Conservation (phyloP, 2,329 filamentous ascomycete species). For the Neospermospora avenae region DNA sequence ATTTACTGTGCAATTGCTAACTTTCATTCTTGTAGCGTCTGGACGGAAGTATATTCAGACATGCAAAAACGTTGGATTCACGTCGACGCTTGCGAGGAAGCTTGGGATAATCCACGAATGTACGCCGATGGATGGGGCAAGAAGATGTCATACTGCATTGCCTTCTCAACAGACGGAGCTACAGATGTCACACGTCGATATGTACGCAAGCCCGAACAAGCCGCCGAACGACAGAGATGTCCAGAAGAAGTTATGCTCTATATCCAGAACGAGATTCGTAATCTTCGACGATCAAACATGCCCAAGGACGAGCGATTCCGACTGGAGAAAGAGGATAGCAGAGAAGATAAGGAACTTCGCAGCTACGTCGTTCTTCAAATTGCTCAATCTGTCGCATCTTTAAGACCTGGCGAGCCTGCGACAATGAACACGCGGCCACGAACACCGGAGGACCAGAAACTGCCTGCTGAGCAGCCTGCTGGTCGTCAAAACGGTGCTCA, state of each 20-base stretch:
- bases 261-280: slow-evolving; percentile 88
- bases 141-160: slow-evolving; percentile 95
- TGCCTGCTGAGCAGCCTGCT: slow-evolving; percentile 56
- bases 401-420: slow-evolving; percentile 26
- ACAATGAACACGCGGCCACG: slow-evolving; percentile 14
- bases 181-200: slow-evolving; percentile 65
- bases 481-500: slow-evolving; percentile 48
- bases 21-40: slow-evolving; percentile 51
- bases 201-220: slow-evolving; percentile 68
- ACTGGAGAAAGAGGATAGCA: slow-evolving; percentile 75
- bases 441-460: slow-evolving; percentile 52
- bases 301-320: slow-evolving; percentile 80
- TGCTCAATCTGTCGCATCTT: slow-evolving; percentile 57
- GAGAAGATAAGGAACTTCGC: slow-evolving; percentile 72
- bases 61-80: slow-evolving; percentile 95
- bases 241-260: slow-evolving; percentile 88
- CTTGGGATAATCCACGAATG: slow-evolving; percentile 89
- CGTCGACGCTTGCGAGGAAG: slow-evolving; percentile 89
- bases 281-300: slow-evolving; percentile 78
- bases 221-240: slow-evolving; percentile 72
- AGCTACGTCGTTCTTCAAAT: slow-evolving; percentile 72
- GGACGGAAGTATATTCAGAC: slow-evolving; percentile 96
- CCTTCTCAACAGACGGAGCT: slow-evolving; percentile 85
- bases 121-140: slow-evolving; percentile 95
- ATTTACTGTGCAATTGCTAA: too few relatives aligned